Conservation (phyloP, 2,329 filamentous ascomycete genomes). For the Grosmannia clavigera region DNA sequence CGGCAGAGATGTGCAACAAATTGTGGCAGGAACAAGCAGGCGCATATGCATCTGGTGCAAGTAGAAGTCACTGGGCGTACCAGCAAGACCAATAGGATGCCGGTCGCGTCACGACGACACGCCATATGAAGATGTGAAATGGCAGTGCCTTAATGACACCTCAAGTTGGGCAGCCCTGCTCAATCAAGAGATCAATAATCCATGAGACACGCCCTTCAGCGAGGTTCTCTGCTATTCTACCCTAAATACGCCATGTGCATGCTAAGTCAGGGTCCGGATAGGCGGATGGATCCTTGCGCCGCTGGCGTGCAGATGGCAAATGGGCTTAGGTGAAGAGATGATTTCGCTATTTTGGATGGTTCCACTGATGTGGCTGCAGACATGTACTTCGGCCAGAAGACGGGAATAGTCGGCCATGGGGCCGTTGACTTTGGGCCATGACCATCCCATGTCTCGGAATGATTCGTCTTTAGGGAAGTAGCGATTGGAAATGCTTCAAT, state of each 20-base stretch:
- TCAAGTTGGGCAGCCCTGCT: not conserved
- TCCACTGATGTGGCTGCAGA: not conserved
- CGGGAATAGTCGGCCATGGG: not conserved
- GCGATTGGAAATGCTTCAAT: not conserved
- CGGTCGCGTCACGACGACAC: not conserved
- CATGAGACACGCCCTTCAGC: not conserved
- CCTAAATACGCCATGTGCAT: not conserved
- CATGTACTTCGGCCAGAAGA: not conserved
- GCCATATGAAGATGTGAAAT: not conserved
- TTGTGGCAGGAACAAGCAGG: not conserved
- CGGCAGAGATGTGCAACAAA: not conserved
- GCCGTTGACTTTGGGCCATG: not conserved
- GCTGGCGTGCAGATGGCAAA: not conserved
- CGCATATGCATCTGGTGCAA: not conserved
- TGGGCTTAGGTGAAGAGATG: not conserved
- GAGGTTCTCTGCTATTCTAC: not conserved
- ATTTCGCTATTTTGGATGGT: not conserved
- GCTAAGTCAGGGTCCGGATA: not conserved
- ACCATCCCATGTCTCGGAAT: too few relatives aligned
- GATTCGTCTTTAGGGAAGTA: not conserved
- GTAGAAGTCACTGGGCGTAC: not conserved
- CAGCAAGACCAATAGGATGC: not conserved
- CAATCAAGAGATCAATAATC: not conserved
- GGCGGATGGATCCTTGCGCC: not conserved
- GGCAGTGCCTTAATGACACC: not conserved